Percentiles rank a stretch among this genome's conserved stretches.
Evolutionary conservation across 163 green algal species (phyloP).

Genomic region (Coccomyxa subellipsoidea): DNA sequence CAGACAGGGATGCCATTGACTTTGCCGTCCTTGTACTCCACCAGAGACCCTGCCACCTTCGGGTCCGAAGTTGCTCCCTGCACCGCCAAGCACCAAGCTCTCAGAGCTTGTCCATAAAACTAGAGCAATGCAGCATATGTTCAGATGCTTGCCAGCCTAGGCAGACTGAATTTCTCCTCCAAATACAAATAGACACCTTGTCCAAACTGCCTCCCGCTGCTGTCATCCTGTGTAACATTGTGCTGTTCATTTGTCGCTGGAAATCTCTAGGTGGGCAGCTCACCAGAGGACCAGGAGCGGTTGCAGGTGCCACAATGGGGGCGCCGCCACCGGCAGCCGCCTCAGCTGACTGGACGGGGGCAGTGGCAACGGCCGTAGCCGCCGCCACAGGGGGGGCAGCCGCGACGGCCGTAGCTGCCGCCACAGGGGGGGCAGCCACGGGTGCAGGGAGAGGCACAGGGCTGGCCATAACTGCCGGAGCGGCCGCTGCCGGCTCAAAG

Average conservation of each 20-base stretch:
- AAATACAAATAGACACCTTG: not conserved
- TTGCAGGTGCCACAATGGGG: not conserved
- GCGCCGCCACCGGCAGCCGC: not conserved
- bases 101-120: not conserved
- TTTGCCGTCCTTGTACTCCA: not conserved
- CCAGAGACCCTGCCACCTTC: not conserved
- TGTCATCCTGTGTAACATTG: too few relatives aligned
- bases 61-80: not conserved
- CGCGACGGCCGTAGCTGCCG: not conserved
- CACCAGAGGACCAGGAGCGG: not conserved
- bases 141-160: not conserved
- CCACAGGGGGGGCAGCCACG: not conserved
- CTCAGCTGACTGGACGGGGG: not conserved
- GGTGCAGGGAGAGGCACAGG: not conserved
- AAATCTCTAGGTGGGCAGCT: not conserved
- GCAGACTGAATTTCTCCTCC: not conserved
- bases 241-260: too few relatives aligned
- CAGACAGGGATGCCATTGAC: constrained; percentile 7
- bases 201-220: too few relatives aligned
- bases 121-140: not conserved
- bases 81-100: not conserved
- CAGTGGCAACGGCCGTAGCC: not conserved
- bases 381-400: not conserved
- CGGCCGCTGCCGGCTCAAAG: not conserved
- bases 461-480: not conserved